phyloP scores from a whole-genome alignment of 345 rosid genomes.

The Populus simonii region DNA sequence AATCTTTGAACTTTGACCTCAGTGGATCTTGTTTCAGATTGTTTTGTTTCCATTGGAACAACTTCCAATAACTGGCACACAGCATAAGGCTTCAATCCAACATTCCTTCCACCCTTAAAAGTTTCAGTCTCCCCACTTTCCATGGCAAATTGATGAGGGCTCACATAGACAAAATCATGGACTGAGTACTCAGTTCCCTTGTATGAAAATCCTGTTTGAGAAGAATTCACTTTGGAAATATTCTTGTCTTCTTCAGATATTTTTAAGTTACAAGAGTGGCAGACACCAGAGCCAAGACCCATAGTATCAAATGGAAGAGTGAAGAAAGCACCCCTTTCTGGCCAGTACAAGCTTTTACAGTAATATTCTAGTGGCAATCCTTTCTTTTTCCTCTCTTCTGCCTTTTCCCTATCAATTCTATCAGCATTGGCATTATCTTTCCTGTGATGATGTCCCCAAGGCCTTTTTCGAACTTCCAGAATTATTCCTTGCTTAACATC shows the following conservation, averaged over 20 bases:
- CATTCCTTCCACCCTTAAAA: slow-evolving; percentile 31
- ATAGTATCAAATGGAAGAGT: slow-evolving; percentile 18
- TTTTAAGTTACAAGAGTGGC: slow-evolving; percentile 20
- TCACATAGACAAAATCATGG: slow-evolving; percentile 26
- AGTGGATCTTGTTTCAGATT: slow-evolving; percentile 7
- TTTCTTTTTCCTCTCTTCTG: slow-evolving; percentile 29
- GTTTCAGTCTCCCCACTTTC: slow-evolving; percentile 18
- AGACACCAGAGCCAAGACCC: slow-evolving; percentile 29
- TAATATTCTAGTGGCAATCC: slow-evolving; percentile 28
- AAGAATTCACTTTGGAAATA: slow-evolving; percentile 15
- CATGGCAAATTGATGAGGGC: slow-evolving; percentile 16
- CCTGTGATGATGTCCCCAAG: slow-evolving; percentile 25
- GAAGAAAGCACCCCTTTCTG: slow-evolving; percentile 34
- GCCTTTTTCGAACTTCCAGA: slow-evolving; percentile 17
- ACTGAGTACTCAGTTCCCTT: slow-evolving; percentile 21
- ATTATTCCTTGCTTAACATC: slow-evolving; percentile 19
- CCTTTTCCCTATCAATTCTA: slow-evolving; percentile 26
- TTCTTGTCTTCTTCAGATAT: slow-evolving; percentile 19
- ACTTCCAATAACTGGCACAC: slow-evolving; percentile 28
- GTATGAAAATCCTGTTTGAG: slow-evolving; percentile 13
- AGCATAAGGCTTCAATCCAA: slow-evolving; percentile 22
- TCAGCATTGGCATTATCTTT: slow-evolving; percentile 13
- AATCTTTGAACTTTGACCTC: slow-evolving; percentile 23
- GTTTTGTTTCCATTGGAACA: background rate
- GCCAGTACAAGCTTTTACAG: slow-evolving; percentile 34